These are phyloP conservation scores for Ceratobasidium sp. DNA, from an alignment of 1,284 basidiomycete genomes.

Conservation along the genomic window DNA sequence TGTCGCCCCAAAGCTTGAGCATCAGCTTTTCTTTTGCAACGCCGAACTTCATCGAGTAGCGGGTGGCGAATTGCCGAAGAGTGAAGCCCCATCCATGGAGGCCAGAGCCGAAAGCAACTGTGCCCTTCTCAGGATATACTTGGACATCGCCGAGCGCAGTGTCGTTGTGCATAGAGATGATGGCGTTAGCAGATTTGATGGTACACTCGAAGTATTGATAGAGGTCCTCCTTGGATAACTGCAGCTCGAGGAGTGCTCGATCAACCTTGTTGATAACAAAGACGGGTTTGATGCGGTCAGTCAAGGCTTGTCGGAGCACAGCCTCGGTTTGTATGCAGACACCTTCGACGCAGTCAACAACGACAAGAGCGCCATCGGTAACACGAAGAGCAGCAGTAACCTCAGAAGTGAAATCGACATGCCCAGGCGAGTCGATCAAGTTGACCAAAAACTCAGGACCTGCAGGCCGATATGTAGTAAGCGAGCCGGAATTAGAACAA, in stretches of 20 bases:
- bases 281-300: conserved; percentile 99
- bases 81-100: conserved; percentile 99
- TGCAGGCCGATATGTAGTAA: conserved; percentile 57
- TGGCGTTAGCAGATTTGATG: conserved; percentile 98
- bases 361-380: conserved; percentile 98
- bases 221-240: conserved; percentile 96
- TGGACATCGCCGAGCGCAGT: conserved; percentile 96
- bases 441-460: conserved; percentile 99
- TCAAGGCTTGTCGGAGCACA: conserved; percentile 96
- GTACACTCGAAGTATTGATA: conserved; percentile 99
- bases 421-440: conserved; percentile 99
- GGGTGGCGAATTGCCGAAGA: conserved; percentile 95
- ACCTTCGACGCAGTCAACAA: conserved; percentile 99
- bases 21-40: conserved; percentile 99
- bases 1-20: conserved; percentile 98
- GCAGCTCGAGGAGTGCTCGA: conserved; percentile 98
- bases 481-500: conserved; percentile 51
- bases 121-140: conserved; percentile 99
- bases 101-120: conserved; percentile 99
- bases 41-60: conserved; percentile 99
- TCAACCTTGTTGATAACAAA: conserved; percentile 99
- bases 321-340: conserved; percentile 99
- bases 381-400: conserved; percentile 99
- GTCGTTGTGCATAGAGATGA: conserved; percentile 98
- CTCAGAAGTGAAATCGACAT: conserved; percentile 99